Evolutionary conservation across 306 rosid species (phyloP).

Genomic region (Mimosa bimucronata): DNA sequence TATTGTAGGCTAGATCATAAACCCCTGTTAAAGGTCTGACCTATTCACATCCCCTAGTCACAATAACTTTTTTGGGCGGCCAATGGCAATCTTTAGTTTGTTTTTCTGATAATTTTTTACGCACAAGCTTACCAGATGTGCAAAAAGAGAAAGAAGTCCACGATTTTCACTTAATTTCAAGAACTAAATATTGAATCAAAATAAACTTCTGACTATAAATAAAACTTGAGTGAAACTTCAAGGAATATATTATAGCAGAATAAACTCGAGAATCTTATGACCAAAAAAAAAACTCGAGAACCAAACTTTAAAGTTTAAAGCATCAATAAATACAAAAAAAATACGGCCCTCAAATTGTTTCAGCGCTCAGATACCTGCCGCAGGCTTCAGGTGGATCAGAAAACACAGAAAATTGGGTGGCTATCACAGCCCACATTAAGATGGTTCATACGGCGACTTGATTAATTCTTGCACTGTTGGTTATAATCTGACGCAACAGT

Average conservation of each 20-base stretch:
- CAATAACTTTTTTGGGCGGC: too few relatives aligned
- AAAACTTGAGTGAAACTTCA: background rate
- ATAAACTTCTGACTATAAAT: background rate
- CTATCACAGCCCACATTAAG: background rate
- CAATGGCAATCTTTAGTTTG: too few relatives aligned
- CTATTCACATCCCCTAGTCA: too few relatives aligned
- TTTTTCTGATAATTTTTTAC: too few relatives aligned
- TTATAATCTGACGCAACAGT: background rate
- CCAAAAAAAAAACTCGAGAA: background rate
- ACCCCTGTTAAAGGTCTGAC: too few relatives aligned
- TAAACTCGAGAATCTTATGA: background rate
- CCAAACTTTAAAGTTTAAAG: background rate
- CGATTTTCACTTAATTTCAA: background rate
- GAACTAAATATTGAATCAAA: background rate
- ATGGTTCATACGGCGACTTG: background rate
- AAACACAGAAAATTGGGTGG: constrained; percentile 17
- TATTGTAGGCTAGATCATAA: too few relatives aligned
- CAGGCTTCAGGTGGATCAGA: constrained; percentile 17
- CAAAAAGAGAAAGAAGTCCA: background rate
- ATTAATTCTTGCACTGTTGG: background rate
- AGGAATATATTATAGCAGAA: background rate
- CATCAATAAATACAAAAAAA: background rate
- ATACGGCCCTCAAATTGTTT: background rate
- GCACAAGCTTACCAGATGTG: too few relatives aligned
- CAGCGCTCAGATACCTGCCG: background rate